Conservation (phyloP, 352 stramenopile genomes). For the Globisporangium iwayamae region DNA sequence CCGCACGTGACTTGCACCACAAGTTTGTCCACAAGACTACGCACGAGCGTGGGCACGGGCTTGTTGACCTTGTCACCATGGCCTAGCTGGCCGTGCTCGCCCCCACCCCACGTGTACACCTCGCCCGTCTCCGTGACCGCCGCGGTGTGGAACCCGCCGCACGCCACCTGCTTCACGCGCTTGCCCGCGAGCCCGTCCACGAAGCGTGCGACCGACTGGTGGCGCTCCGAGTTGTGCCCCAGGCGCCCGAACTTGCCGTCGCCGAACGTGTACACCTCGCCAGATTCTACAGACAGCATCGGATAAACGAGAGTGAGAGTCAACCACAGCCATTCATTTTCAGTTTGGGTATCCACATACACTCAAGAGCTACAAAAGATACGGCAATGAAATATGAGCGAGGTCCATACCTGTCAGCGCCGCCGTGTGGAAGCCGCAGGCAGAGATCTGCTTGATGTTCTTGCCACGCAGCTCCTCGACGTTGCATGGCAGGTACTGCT, state of each 20-base stretch:
- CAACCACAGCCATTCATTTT: not conserved
- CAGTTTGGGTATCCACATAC: not conserved
- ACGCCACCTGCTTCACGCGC: slow-evolving; percentile 84
- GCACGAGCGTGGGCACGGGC: slow-evolving; percentile 89
- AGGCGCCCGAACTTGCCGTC: slow-evolving; percentile 90
- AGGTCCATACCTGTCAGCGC: slow-evolving; percentile 48
- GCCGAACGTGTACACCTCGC: slow-evolving; percentile 93
- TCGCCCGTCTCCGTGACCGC: slow-evolving; percentile 83
- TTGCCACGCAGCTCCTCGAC: slow-evolving; percentile 89
- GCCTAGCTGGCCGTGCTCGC: slow-evolving; percentile 94
- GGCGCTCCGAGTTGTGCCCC: slow-evolving; percentile 80
- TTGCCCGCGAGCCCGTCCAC: slow-evolving; percentile 71
- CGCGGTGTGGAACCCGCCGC: slow-evolving; percentile 85
- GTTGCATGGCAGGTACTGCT: slow-evolving; percentile 92
- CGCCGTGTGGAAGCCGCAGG: slow-evolving; percentile 85
- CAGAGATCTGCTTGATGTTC: slow-evolving; percentile 86
- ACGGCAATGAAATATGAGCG: not conserved
- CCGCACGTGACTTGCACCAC: slow-evolving; percentile 95
- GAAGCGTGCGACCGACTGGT: slow-evolving; percentile 70
- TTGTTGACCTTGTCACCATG: slow-evolving; percentile 97
- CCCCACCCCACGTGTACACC: slow-evolving; percentile 87
- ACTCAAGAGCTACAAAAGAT: not conserved
- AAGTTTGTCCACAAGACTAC: slow-evolving; percentile 85
- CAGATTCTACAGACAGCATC: slow-evolving; percentile 39
- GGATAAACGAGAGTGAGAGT: slow-evolving; percentile 6